These are phyloP conservation scores for Calycina marina DNA, from an alignment of 2,329 filamentous ascomycete genomes.

Conservation along the genomic window DNA sequence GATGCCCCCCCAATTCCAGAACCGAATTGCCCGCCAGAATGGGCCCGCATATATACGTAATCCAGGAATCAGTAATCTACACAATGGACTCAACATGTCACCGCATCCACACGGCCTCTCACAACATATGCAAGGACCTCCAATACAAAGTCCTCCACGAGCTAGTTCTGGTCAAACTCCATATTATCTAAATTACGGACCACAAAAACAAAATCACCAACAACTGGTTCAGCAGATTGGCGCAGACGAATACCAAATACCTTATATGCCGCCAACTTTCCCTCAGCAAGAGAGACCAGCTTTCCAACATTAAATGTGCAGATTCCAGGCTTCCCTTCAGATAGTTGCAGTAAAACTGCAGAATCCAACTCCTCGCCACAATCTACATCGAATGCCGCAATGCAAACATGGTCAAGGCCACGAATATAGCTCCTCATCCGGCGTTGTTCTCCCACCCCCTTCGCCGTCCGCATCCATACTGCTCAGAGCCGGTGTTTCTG, in stretches of 20 bases:
- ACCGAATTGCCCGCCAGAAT: conserved; percentile 55
- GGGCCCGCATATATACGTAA: conserved; percentile 78
- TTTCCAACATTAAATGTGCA: too few relatives aligned
- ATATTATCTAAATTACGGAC: conserved; percentile 24
- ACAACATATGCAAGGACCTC: conserved; percentile 16
- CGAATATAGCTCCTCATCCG: conserved; percentile 40
- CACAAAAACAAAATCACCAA: too few relatives aligned
- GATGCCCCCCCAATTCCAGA: conserved; percentile 57
- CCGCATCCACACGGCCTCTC: conserved; percentile 19
- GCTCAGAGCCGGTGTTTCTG: conserved; percentile 78
- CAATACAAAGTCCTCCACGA: conserved; percentile 13
- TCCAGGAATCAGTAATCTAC: conserved; percentile 70
- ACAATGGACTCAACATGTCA: conserved; percentile 22
- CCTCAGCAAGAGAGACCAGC: conserved; percentile 42
- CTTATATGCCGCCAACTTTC: conserved; percentile 57
- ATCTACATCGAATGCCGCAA: conserved; percentile 31
- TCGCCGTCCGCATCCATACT: conserved; percentile 71
- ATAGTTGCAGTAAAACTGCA: too few relatives aligned
- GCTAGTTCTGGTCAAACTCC: conserved; percentile 23
- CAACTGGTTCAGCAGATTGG: conserved; percentile 49
- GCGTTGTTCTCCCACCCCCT: conserved; percentile 78
- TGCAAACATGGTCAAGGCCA: conserved; percentile 35
- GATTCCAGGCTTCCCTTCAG: too few relatives aligned
- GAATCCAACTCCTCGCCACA: too few relatives aligned
- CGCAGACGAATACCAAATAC: conserved; percentile 60